Base-by-base conservation (phyloP, 2,329 filamentous ascomycete genomes). In the Thelonectria olida region DNA sequence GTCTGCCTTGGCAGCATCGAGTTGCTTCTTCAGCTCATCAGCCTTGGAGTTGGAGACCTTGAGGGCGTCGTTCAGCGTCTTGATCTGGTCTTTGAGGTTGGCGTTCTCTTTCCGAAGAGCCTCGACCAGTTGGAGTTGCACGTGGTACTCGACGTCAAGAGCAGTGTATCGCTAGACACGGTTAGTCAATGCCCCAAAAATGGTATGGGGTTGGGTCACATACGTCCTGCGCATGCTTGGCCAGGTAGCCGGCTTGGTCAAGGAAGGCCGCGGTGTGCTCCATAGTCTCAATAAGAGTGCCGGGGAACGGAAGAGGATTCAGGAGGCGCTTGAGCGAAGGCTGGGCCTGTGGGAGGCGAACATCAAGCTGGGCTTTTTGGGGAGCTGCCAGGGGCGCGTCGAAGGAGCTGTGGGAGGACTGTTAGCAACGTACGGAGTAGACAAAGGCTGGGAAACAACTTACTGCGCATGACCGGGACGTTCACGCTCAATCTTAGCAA, bases 231-330 rank as follows among this genome's bases (percentile, higher is more conserved):
- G 65, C 65, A 42, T 68, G 65, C 25, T 66, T 66, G 31, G 66
- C 66, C 0, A 66, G 48, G n/a, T 68, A 68, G 0, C 66, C 66
- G 3, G 62, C 63, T 17, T 67, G 62, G 9, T 68, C 66, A 0
- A 59, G 48, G 34, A 60, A 68, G 5, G 66, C 51, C 3, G 56
- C 54, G 2, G 66, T 60, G 9, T 68, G 63, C 9, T 28, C 15
- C 4, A 68, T 2, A 0, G 63, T 67, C 1, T 67, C 66, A 10
- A 66, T 3, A 4, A 68, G 54, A 0, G 34, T 47, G 8, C 44
- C 48, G 5, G 65, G 65, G 45, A 68, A 68, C 4, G 66, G 62
- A 0, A 68, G 6, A 0, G 64, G 63, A 0, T 49, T 56, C 12
- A 49, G 10, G 19, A 68, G 44, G 0, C 63, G 65, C 13, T 57